Base-by-base conservation (phyloP, 805 yeast genomes). In the Nakazawaea peltata region DNA sequence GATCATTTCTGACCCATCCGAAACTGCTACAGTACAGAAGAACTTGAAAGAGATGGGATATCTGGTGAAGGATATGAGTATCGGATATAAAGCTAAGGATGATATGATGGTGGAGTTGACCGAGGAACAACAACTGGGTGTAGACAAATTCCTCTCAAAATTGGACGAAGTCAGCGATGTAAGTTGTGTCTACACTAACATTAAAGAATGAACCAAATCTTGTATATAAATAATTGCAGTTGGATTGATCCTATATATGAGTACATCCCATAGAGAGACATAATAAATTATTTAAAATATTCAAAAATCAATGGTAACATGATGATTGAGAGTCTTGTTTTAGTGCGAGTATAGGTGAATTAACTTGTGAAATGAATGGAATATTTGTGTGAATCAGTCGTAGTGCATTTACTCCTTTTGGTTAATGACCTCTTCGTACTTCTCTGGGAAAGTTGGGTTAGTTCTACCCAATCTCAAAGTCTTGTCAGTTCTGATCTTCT, bases 121-220 rank as follows among this genome's bases (percentile, higher is more conserved):
- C 0, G 75, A 64, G 18, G 86, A 75, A 3, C 57, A 66, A 6
- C 62, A 56, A 39, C 68, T 64, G 40, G 65, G 66, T 25, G 69
- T 74, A 46, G 68, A 69, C 12, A 81, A 75, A 48, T 73, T 87
- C 24, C 54, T 80, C 23, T 61, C 54, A 16, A 64, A 66, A 32
- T 61, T 90, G 30, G 94, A 85, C 36, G 85, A 78, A 23, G 61
- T 86, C n/a, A 86, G 81, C 33, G 97, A 92, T 47, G 83, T 90
- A 15, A 76, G 85, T 5, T 85, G 75, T 42, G 75, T 83, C 40
- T 84, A 83, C 58, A 71, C 84, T 21, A 90, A 86, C 52, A 62
- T 74, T 45, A 67, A 61, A 40, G 69, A 65, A 19, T 39, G 16
- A 23, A 33, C 26, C 29, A n/a, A n/a, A n/a, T n/a, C n/a, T n/a